A percentile compares a stretch with the other conserved stretches of the same genome.
These are phyloP conservation scores for Cyberlindnera bimundalis DNA, from an alignment of 805 yeast species.

Conservation along the genomic window DNA sequence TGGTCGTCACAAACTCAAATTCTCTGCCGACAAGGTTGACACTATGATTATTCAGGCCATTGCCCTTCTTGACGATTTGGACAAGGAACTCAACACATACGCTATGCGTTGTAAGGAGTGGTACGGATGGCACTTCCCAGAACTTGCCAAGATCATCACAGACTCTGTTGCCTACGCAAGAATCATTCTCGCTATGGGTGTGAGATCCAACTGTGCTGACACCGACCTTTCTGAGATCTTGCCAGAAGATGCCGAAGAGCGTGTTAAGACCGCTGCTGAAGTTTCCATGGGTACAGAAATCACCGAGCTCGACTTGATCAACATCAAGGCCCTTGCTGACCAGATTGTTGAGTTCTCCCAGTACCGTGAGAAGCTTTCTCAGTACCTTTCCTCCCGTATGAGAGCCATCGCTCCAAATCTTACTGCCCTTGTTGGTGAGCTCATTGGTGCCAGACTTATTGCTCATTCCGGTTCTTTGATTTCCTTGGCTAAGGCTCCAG, in stretches of 20 bases:
- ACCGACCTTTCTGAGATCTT: conserved; percentile 86
- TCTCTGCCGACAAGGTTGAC: conserved; percentile 97
- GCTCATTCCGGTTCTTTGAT: conserved; percentile 96
- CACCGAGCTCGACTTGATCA: conserved; percentile 82
- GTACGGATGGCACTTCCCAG: conserved; percentile 99
- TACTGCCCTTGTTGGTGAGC: conserved; percentile 93
- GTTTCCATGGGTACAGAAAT: conserved; percentile 99
- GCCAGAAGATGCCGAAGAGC: conserved; percentile 91
- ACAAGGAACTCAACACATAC: conserved; percentile 95
- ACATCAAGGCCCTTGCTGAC: conserved; percentile 88
- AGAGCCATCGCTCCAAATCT: conserved; percentile 98
- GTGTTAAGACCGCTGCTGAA: conserved; percentile 94
- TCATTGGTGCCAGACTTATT: conserved; percentile 96
- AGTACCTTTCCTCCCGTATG: conserved; percentile 91
- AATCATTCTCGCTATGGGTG: conserved; percentile 89
- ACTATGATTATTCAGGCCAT: conserved; percentile 99
- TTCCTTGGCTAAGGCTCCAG: conserved; percentile 96
- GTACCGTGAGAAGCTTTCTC: conserved; percentile 93
- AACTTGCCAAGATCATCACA: conserved; percentile 92
- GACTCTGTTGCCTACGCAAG: conserved; percentile 97
- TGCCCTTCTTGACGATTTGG: conserved; percentile 93
- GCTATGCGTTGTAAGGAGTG: conserved; percentile 99
- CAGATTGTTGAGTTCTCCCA: conserved; percentile 95
- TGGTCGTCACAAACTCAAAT: conserved; percentile 97
- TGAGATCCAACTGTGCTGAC: conserved; percentile 85